Evolutionary conservation across 306 rosid genomes (phyloP), one percentile per base, ranked within the genome.

Genomic region (Carpinus fangiana): DNA sequence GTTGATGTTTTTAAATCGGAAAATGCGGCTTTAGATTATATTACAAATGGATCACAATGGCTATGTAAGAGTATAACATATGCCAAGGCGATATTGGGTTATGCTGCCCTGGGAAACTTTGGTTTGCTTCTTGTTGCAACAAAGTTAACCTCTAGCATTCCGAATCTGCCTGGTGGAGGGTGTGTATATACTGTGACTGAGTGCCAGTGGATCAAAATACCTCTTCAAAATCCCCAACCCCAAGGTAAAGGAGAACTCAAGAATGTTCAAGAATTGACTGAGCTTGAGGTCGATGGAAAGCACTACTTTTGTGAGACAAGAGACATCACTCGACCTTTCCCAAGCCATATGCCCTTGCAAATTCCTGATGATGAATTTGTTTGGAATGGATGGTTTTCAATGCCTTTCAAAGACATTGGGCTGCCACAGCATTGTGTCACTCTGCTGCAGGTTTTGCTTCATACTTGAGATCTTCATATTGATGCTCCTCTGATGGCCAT

Each of bases 331-430:
- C 83, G 96, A 51, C 91, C 98, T 11, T 96, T 84, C 78, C 99
- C 99, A 7, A 96, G 99, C 60, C 82, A 85, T 43, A 77, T 85
- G 91, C 75, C 88, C 5, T 50, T 83, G 70, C 45, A 70, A 14
- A 68, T 84, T 56, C 99, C 99, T 18, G 99, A 96, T 18, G 89
- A 88, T 71, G 99, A 96, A 85, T 96, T 96, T 62, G 98, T 96
- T 73, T 96, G 99, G 99, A 96, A 96, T 14, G 84, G 84, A 20
- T 96, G 99, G 99, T 82, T 96, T 69, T 90, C 98, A 7, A 77
- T 79, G 68, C 88, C 94, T 28, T 96, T 96, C 87, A 90, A 60
- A 66, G 81, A 81, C 88, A 84, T 91, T 82, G 99, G 99, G 76
- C 87, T 96, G 79, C 90, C 90, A 0, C 86, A 81, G 4, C 99